A percentile compares a stretch with the other conserved stretches of the same genome.
Evolutionary conservation across 2,329 filamentous ascomycete genomes (phyloP).

Genomic region (Fusarium keratoplasticum): DNA sequence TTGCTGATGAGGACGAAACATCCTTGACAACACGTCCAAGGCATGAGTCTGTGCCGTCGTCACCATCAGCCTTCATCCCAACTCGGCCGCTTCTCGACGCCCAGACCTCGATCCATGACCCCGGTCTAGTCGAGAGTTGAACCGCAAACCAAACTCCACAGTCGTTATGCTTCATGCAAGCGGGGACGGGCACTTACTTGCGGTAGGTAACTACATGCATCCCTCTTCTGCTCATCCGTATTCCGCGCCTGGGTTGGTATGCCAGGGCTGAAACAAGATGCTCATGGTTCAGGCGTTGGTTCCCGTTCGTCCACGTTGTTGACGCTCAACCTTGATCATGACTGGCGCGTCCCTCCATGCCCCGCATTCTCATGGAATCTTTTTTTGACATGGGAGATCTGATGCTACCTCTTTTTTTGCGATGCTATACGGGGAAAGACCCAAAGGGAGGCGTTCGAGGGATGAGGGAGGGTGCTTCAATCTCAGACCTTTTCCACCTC

Average conservation of each 20-base stretch:
- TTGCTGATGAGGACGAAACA: not conserved
- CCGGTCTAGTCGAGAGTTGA: slow-evolving; percentile 14
- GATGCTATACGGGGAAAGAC: not conserved
- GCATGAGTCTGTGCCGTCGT: slow-evolving; percentile 10
- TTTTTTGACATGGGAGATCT: not conserved
- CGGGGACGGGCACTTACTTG: not conserved
- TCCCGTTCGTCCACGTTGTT: slow-evolving; percentile 20
- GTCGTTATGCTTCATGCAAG: slow-evolving; percentile 32
- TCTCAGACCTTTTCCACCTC: not conserved
- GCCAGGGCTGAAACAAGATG: slow-evolving; percentile 27
- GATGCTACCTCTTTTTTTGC: not conserved
- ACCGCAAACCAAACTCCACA: slow-evolving; percentile 11
- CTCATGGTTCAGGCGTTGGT: slow-evolving; percentile 13
- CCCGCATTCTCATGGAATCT: not conserved
- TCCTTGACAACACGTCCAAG: not conserved
- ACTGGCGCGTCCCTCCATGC: not conserved
- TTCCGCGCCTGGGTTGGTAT: not conserved
- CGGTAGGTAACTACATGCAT: slow-evolving; percentile 7
- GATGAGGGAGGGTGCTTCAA: not conserved
- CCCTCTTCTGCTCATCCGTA: not conserved
- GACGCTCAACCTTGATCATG: not conserved
- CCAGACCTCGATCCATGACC: slow-evolving; percentile 15
- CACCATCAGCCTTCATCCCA: slow-evolving; percentile 8
- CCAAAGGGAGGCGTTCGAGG: not conserved
- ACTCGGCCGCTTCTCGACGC: slow-evolving; percentile 9